Conservation (phyloP, 768 basidiomycete genomes). For the Clathrus columnatus region DNA sequence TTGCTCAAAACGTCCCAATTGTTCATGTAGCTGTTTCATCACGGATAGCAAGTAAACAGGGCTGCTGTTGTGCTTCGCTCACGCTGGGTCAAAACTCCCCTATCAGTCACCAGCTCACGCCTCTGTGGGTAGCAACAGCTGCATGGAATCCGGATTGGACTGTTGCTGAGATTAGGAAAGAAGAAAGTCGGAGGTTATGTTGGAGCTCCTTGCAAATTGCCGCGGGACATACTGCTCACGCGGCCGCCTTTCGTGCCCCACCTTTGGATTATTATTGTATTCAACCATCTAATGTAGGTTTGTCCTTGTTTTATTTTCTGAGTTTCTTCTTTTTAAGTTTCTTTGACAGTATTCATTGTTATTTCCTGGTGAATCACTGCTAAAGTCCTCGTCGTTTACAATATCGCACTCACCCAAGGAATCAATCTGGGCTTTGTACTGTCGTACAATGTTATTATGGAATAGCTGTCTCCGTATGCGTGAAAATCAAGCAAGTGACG, state of each 20-base stretch:
- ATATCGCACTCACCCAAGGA: constrained; percentile 56
- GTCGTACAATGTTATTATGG: constrained; percentile 77
- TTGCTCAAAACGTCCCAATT: constrained; percentile 41
- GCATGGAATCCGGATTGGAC: constrained; percentile 59
- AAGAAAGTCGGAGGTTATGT: constrained; percentile 67
- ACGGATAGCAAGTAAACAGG: neutral
- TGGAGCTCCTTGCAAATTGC: constrained; percentile 68
- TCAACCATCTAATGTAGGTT: constrained; percentile 58
- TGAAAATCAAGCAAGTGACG: constrained; percentile 31
- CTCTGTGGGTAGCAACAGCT: constrained; percentile 38
- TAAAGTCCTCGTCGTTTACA: constrained; percentile 25
- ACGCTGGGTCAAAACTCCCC: constrained; percentile 6
- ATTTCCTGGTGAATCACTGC: constrained; percentile 69
- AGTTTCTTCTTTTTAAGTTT: neutral
- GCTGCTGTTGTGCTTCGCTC: constrained; percentile 6
- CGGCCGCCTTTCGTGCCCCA: constrained; percentile 53
- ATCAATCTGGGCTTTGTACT: constrained; percentile 74
- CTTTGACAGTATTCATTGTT: constrained; percentile 47
- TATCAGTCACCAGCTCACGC: constrained; percentile 23
- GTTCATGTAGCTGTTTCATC: constrained; percentile 24
- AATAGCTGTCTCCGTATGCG: constrained; percentile 53
- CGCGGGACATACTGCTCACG: constrained; percentile 59
- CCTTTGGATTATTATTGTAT: constrained; percentile 49
- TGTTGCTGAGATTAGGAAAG: constrained; percentile 45
- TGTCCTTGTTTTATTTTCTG: neutral